Base-by-base conservation (phyloP, 2,329 filamentous ascomycete genomes). In the Phialemonium atrogriseum region DNA sequence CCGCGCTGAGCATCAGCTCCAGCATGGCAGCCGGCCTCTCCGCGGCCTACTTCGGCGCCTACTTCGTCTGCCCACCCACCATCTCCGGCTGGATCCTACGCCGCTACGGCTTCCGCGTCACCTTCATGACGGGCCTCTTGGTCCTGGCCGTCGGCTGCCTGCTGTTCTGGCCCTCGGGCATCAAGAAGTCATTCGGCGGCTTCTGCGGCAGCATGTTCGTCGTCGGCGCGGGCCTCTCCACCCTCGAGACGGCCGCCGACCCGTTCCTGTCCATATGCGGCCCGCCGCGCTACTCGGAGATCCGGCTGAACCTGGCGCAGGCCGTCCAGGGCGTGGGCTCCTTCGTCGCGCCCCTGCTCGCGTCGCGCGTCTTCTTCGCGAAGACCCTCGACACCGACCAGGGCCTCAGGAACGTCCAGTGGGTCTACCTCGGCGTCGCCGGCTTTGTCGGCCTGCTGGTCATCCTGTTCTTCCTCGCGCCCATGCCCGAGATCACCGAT, bases 361-460 rank as follows among this genome's bases (percentile, higher is more conserved):
- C 68, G 1, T 68, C 64, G 3, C 69, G 72, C 30, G 74, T 77
- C 29, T 77, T 80, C 55, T 80, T 80, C 50, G 65, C 66, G 24
- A 58, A 70, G 31, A 68, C 64, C 1, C 59, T 64, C 20, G 59
- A 68, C 20, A 62, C 60, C 30, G 54, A 52, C 8, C 50, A 64
- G n/a, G 62, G 66, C 4, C 51, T 80, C 32, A 55, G 61, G 41
- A 78, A 70, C 32, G 74, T 79, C 7, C 75, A 80, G 48, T 80
- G 73, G 71, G 68, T 72, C 2, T 80, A 80, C 43, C 61, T 80
- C 3, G 73, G 69, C 5, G 74, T 79, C 19, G 75, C 73, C 3
- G 59, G 60, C 40, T 79, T 80, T 36, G 72, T 77, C 16, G 69
- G 66, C 39, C 35, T 68, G 8, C 60, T 80, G 2, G 66, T 72